Conservation (phyloP, 257 asterid species). For the Sherardia arvensis region DNA sequence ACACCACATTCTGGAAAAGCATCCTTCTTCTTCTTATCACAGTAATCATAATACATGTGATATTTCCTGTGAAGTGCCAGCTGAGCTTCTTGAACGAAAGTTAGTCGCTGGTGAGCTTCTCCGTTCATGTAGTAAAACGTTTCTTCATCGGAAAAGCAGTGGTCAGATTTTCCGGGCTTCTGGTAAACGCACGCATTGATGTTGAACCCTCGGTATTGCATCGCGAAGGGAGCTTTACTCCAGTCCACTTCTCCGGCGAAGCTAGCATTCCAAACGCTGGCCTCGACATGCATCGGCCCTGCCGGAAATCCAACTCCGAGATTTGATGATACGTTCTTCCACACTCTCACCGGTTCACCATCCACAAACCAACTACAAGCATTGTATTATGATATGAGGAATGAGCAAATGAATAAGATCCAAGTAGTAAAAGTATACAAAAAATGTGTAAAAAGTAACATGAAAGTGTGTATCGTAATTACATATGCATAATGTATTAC, state of each 20-base stretch:
- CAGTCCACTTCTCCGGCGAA: neutral
- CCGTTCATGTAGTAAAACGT: constrained; percentile 15
- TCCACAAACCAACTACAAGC: constrained; percentile 1
- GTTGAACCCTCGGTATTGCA: neutral
- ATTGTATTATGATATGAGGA: too few species aligned
- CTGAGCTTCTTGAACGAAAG: neutral
- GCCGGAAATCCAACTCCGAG: neutral
- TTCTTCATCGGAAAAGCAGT: neutral
- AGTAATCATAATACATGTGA: constrained; percentile 6
- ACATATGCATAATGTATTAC: too few species aligned
- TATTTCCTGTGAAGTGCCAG: neutral
- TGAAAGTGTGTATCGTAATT: too few species aligned
- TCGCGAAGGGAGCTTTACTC: neutral
- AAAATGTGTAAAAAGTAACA: too few species aligned
- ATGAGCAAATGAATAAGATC: too few species aligned
- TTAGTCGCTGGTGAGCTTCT: constrained; percentile 1
- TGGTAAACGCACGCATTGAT: constrained; percentile 1
- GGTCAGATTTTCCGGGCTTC: neutral
- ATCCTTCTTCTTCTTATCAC: neutral
- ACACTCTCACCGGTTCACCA: neutral
- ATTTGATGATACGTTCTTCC: neutral
- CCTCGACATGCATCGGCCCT: neutral
- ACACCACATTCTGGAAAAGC: constrained; percentile 11
- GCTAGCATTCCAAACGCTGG: neutral
- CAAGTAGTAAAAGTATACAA: too few species aligned